phyloP scores from a whole-genome alignment of 1,284 basidiomycete species.

The Cryptococcus sp. region DNA sequence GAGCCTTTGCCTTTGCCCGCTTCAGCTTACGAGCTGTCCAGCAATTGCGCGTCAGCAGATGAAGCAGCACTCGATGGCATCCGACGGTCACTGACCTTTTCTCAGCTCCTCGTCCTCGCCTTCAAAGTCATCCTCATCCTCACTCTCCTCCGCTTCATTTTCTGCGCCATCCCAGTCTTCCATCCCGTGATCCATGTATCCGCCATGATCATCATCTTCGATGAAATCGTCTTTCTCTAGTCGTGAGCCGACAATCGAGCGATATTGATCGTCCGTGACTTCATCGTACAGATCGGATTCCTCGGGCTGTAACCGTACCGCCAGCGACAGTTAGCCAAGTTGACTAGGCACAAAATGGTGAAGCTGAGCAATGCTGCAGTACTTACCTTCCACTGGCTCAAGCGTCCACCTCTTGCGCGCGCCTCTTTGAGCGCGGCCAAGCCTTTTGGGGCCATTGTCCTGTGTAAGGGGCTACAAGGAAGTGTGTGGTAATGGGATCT shows the following conservation, averaged over 20 bases:
- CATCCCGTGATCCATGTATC: constrained; percentile 94
- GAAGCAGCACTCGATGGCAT: too few relatives aligned
- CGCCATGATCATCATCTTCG: constrained; percentile 82
- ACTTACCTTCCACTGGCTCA: constrained; percentile 56
- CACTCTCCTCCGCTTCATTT: constrained; percentile 50
- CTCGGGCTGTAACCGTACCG: constrained; percentile 49
- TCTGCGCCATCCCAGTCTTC: constrained; percentile 76
- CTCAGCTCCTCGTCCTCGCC: constrained; percentile 52
- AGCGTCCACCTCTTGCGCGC: constrained; percentile 52
- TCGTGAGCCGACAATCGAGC: constrained; percentile 76
- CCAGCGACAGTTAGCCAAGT: constrained; percentile 1
- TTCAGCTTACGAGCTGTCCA: constrained; percentile 39
- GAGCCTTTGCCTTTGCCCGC: constrained; percentile 35
- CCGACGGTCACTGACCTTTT: constrained; percentile 30
- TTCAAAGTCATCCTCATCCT: constrained; percentile 52
- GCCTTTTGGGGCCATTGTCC: constrained; percentile 25
- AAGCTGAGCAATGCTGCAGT: too few relatives aligned
- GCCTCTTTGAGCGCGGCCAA: constrained; percentile 55
- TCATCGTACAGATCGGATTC: constrained; percentile 84
- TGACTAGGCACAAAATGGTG: not conserved
- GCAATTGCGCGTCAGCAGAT: constrained; percentile 7
- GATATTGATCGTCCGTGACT: constrained; percentile 89
- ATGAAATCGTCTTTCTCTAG: constrained; percentile 94
- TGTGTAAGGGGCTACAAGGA: not conserved
- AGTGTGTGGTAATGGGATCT: not conserved